These are phyloP conservation scores for Nannochloris sp. DNA, from an alignment of 139 green algal species.

Conservation along the genomic window DNA sequence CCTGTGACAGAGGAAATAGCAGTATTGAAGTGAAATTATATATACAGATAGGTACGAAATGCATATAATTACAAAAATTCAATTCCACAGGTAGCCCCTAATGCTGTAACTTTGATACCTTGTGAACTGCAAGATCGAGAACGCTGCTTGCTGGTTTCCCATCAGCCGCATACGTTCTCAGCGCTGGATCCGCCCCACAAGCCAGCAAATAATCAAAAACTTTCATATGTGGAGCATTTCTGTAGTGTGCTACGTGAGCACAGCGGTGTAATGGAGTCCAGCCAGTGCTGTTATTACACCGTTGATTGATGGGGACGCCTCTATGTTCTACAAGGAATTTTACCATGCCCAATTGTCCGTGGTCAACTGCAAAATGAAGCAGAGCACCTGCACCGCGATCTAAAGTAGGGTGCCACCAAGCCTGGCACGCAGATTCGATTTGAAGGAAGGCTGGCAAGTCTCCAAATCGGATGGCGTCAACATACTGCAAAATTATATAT, in stretches of 20 bases:
- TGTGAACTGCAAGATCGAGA: constrained; percentile 5
- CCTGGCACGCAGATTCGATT: constrained; percentile 15
- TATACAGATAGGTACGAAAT: neutral
- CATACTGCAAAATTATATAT: constrained; percentile 19
- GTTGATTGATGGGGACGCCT: constrained; percentile 26
- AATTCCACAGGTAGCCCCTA: neutral
- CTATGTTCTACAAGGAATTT: constrained; percentile 28
- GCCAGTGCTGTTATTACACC: neutral
- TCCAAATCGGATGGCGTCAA: constrained; percentile 28
- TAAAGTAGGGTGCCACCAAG: constrained; percentile 29
- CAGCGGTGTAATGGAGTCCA: constrained; percentile 34
- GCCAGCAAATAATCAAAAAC: constrained; percentile 37
- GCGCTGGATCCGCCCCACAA: constrained; percentile 19
- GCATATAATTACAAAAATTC: neutral
- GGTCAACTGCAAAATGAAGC: constrained; percentile 34
- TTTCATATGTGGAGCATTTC: constrained; percentile 7
- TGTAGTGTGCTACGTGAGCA: constrained; percentile 31
- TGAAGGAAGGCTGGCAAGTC: constrained; percentile 18
- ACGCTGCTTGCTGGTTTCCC: neutral
- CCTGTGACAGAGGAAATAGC: neutral
- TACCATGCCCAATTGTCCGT: constrained; percentile 22
- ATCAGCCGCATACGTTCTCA: neutral
- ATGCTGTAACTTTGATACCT: constrained; percentile 2
- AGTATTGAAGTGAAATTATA: neutral
- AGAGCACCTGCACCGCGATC: constrained; percentile 28